Percentiles rank a stretch among this genome's conserved stretches.
Evolutionary conservation across 2,329 filamentous ascomycete genomes (phyloP).

Genomic region (Verticillium nonalfalfae): DNA sequence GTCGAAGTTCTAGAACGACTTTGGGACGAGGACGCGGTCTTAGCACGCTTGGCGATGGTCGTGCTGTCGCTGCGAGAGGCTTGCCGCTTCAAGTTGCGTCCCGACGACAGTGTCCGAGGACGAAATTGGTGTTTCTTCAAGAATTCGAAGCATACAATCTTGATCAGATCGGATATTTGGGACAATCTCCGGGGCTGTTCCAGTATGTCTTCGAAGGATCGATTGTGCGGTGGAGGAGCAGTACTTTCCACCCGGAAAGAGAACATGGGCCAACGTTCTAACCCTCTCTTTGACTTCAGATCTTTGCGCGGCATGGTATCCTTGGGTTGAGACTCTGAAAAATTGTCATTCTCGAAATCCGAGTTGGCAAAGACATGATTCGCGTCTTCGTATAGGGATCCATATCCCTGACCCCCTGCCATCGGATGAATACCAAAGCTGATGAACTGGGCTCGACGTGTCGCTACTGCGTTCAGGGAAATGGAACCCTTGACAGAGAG

Average conservation of each 20-base stretch:
- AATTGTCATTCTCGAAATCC: slow-evolving; percentile 62
- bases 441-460: slow-evolving; percentile 72
- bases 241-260: slow-evolving; percentile 56
- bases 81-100: background rate
- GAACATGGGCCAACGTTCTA: slow-evolving; percentile 88
- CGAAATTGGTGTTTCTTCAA: slow-evolving; percentile 65
- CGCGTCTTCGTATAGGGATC: slow-evolving; percentile 68
- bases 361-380: slow-evolving; percentile 74
- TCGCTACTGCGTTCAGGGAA: slow-evolving; percentile 63
- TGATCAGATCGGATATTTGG: slow-evolving; percentile 57
- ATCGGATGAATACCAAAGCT: slow-evolving; percentile 69
- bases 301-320: slow-evolving; percentile 40
- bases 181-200: slow-evolving; percentile 41
- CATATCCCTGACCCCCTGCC: slow-evolving; percentile 45
- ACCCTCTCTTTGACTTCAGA: slow-evolving; percentile 49
- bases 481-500: slow-evolving; percentile 65
- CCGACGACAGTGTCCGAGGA: slow-evolving; percentile 30
- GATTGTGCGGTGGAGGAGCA: background rate
- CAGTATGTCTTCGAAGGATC: slow-evolving; percentile 24
- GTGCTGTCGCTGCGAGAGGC: background rate
- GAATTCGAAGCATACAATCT: slow-evolving; percentile 66
- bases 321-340: slow-evolving; percentile 30
- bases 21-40: background rate
- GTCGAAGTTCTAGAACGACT: slow-evolving; percentile 5
- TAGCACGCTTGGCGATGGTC: background rate